Conservation (phyloP, 371 early-diverging fungal species). For the Mucor saturninus region DNA sequence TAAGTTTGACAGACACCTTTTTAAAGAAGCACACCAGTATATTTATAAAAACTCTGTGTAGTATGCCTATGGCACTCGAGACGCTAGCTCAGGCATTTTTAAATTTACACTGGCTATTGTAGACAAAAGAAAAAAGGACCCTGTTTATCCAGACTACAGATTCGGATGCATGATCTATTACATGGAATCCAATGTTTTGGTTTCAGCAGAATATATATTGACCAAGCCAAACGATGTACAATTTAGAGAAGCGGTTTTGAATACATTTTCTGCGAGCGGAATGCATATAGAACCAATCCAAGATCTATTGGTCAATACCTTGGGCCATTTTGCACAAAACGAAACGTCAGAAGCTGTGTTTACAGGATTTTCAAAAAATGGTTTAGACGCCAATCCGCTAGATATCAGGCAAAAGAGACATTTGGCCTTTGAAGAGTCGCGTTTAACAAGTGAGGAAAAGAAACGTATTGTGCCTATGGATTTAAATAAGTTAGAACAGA, state of each 20-base stretch:
- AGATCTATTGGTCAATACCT: too few relatives aligned
- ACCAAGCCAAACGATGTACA: slow-evolving; percentile 1
- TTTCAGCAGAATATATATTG: too few relatives aligned
- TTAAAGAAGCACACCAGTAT: too few relatives aligned
- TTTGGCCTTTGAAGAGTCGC: neutral
- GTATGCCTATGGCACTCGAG: too few relatives aligned
- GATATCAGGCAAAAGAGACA: slow-evolving; percentile 27
- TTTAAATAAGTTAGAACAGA: slow-evolving; percentile 17
- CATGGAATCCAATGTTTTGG: too few relatives aligned
- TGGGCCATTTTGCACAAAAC: neutral
- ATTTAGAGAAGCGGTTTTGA: slow-evolving; percentile 47
- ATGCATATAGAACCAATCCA: neutral
- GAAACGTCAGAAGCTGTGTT: slow-evolving; percentile 48
- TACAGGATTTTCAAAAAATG: slow-evolving; percentile 44
- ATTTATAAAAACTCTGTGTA: too few relatives aligned
- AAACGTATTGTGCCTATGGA: slow-evolving; percentile 43
- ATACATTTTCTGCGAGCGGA: slow-evolving; percentile 31
- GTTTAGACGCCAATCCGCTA: slow-evolving; percentile 58
- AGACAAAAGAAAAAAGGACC: too few relatives aligned
- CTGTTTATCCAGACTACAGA: too few relatives aligned
- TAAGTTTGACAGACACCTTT: too few relatives aligned
- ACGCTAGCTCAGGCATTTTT: too few relatives aligned
- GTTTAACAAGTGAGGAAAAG: slow-evolving; percentile 15
- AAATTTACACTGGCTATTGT: too few relatives aligned
- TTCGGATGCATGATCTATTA: too few relatives aligned